phyloP scores from a whole-genome alignment of 2,329 filamentous ascomycete species.

The Penicillium sp. region DNA sequence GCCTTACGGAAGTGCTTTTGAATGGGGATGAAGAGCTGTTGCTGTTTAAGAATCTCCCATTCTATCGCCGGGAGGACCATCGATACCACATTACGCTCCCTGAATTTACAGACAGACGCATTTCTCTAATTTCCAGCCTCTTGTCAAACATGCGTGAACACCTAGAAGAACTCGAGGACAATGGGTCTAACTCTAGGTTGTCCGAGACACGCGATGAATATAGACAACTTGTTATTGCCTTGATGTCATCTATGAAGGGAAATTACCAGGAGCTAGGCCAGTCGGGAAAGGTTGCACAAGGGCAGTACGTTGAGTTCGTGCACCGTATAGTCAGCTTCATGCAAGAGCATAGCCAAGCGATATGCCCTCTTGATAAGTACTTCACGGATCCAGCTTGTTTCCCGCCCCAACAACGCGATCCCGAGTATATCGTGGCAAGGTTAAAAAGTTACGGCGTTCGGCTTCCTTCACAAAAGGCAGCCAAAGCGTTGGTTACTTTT shows the following conservation, averaged over 20 bases:
- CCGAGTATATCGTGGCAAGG: constrained; percentile 59
- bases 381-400: constrained; percentile 59
- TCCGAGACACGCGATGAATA: constrained; percentile 44
- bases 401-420: constrained; percentile 57
- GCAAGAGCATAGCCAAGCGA: constrained; percentile 57
- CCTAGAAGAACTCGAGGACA: constrained; percentile 35
- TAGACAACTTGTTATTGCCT: constrained; percentile 47
- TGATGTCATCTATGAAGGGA: constrained; percentile 59
- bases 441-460: constrained; percentile 58
- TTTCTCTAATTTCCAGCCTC: constrained; percentile 54
- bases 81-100: constrained; percentile 47
- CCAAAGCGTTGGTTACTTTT: constrained; percentile 56
- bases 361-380: constrained; percentile 54
- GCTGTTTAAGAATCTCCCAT: constrained; percentile 57
- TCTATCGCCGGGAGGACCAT: constrained; percentile 37
- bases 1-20: constrained; percentile 52
- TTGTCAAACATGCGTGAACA: constrained; percentile 58
- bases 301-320: constrained; percentile 59
- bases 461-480: constrained; percentile 44
- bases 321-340: constrained; percentile 57
- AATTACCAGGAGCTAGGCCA: constrained; percentile 55
- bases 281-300: constrained; percentile 33
- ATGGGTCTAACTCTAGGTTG: constrained; percentile 26
- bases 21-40: constrained; percentile 44
- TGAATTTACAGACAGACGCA: constrained; percentile 53